phyloP scores from a whole-genome alignment of 2,329 filamentous ascomycete species.

The Thielaviopsis punctulata region DNA sequence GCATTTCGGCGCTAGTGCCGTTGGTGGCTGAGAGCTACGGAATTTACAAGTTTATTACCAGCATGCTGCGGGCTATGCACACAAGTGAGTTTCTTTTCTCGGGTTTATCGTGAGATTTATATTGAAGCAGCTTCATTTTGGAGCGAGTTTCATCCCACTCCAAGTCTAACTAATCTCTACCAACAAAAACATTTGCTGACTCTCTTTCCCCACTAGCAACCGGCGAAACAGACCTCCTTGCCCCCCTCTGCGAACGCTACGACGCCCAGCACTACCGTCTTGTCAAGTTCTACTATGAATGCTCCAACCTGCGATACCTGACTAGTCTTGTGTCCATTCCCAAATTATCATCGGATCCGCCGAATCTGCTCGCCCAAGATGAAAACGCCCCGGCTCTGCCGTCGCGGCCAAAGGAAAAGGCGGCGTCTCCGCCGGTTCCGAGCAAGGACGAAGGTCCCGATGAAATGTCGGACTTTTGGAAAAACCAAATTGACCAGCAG shows the following conservation, averaged over 20 bases:
- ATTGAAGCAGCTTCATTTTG: too few species aligned
- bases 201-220: conserved; percentile 39
- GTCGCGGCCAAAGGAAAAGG: conserved; percentile 53
- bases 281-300: conserved; percentile 98
- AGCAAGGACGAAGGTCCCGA: conserved; percentile 59
- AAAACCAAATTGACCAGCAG: conserved; percentile 74
- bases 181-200: conserved; percentile 14
- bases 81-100: conserved; percentile 44
- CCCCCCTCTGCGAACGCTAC: conserved; percentile 74
- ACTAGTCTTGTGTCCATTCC: conserved; percentile 93
- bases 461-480: conserved; percentile 97
- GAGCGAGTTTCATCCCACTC: neutral
- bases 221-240: conserved; percentile 81
- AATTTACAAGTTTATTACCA: conserved; percentile 98
- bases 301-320: conserved; percentile 89
- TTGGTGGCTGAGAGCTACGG: conserved; percentile 96
- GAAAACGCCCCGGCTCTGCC: conserved; percentile 72
- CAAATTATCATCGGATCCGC: conserved; percentile 85
- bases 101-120: neutral
- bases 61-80: conserved; percentile 98
- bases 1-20: conserved; percentile 83
- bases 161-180: neutral
- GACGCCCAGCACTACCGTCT: conserved; percentile 93
- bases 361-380: conserved; percentile 73
- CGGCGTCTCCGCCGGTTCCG: conserved; percentile 51